Conservation (phyloP, 140 eudicot genomes). For the Ambrosia hybrid region DNA sequence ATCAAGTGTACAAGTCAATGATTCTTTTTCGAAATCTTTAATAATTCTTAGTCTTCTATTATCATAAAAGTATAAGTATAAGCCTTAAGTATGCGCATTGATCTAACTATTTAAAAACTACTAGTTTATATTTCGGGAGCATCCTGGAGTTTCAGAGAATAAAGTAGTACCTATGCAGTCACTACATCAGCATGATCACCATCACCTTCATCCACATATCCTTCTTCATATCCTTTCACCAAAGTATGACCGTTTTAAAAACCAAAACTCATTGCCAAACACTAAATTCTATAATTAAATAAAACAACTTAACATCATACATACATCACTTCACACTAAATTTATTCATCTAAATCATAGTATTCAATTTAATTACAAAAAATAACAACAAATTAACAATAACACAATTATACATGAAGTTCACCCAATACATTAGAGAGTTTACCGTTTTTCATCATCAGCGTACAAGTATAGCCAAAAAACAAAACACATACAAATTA, state of each 20-base stretch:
- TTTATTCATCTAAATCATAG: no score
- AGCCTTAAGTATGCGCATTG: no score
- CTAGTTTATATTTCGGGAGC: neutral
- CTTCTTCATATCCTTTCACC: constrained; percentile 53
- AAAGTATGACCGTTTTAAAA: constrained; percentile 28
- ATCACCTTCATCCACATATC: constrained; percentile 44
- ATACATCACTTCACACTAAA: neutral
- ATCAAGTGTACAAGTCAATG: no score
- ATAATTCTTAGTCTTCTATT: no score
- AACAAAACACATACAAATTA: neutral
- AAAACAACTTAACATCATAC: neutral
- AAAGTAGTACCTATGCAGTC: constrained; percentile 70
- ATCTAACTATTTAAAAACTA: no score
- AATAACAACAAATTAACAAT: neutral
- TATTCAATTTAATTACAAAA: no score
- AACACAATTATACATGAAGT: constrained; percentile 55
- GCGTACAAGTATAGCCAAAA: constrained; percentile 74
- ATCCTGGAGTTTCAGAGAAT: no score
- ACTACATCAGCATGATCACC: constrained; percentile 60
- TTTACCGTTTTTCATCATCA: constrained; percentile 69
- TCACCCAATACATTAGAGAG: constrained; percentile 73
- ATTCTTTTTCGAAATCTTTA: no score
- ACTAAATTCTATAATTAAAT: neutral
- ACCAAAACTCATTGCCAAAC: no score
- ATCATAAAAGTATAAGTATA: no score